Base-by-base conservation (phyloP, 139 green algal species). In the Eudorina sp. region DNA sequence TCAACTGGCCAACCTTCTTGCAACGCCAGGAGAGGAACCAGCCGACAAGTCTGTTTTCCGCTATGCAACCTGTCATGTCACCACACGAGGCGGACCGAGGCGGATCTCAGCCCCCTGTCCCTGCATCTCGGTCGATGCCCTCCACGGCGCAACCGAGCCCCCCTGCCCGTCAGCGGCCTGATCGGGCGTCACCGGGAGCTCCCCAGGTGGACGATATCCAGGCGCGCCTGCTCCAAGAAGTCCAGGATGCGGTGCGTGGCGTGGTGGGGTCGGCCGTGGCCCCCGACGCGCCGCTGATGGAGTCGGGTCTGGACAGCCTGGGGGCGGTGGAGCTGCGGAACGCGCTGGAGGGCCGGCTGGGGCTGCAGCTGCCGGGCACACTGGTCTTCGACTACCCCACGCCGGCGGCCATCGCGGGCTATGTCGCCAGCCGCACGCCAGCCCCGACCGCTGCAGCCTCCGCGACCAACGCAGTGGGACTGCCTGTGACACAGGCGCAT, bases 381-480 rank as follows among this genome's bases (percentile, higher is more conserved):
- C 69, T 97, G 25, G 88, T 96, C 19, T 97, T 97, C 62, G 95
- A 97, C 90, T 96, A 96, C 86, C 95, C 95, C 8, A 95, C 94
- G 14, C 51, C 91, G 5, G 64, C 68, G 36, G 92, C 92, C 13
- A 36, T 79, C 0, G 80, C 80, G 13, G 40, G 29, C 25, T 66
- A 46, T 38, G 73, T 84, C 29, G 77, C 36, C 16, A 72, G 62
- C 23, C 62, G 62, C 62, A n/a, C n/a, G n/a, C n/a, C n/a, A n/a
- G n/a, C n/a, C n/a, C n/a, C n/a, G n/a, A n/a, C n/a, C n/a, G n/a
- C n/a, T n/a, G n/a, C n/a, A n/a, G n/a, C n/a, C n/a, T n/a, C n/a
- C n/a, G n/a, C n/a, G n/a, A n/a, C n/a, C n/a, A n/a, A n/a, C n/a
- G n/a, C n/a, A n/a, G n/a, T n/a, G n/a, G n/a, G n/a, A n/a, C n/a